phyloP scores from a whole-genome alignment of 169 alveolate genomes.

The Perkinsus marinus region DNA sequence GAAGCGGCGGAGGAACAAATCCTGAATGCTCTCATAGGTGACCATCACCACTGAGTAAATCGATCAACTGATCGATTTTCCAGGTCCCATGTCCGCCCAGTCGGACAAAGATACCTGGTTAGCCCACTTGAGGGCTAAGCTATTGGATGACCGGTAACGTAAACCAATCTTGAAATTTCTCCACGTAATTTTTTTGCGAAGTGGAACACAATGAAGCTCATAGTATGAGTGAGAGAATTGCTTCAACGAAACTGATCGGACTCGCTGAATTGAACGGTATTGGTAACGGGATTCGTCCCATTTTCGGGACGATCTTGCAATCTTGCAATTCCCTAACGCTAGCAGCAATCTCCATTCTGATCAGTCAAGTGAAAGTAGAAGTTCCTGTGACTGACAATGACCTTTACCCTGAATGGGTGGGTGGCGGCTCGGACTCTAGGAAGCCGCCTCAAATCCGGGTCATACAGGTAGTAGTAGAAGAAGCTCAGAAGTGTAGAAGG shows the following conservation, averaged over 20 bases:
- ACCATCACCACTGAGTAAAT: neutral
- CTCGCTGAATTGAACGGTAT: no score
- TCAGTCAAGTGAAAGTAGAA: neutral
- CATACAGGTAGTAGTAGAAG: neutral
- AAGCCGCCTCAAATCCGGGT: neutral
- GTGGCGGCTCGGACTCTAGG: neutral
- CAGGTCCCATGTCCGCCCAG: neutral
- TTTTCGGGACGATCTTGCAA: no score
- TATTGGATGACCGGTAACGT: conserved; percentile 27
- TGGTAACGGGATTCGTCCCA: no score
- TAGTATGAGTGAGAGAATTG: no score
- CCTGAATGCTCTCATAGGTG: conserved; percentile 39
- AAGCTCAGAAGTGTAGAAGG: neutral
- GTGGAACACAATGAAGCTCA: no score
- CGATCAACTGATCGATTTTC: neutral
- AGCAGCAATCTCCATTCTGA: neutral
- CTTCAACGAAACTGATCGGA: no score
- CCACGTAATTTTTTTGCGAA: no score
- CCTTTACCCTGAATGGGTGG: neutral
- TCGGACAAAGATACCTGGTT: conserved; percentile 39
- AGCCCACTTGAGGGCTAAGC: conserved; percentile 39
- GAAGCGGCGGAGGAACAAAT: conserved; percentile 43
- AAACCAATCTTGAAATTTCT: neutral
- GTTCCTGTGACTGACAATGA: neutral
- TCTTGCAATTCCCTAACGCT: no score